Evolutionary conservation across 2,329 filamentous ascomycete genomes (phyloP), one percentile per base, ranked within the genome.

Genomic region (Ophiostoma novo-ulmi): DNA sequence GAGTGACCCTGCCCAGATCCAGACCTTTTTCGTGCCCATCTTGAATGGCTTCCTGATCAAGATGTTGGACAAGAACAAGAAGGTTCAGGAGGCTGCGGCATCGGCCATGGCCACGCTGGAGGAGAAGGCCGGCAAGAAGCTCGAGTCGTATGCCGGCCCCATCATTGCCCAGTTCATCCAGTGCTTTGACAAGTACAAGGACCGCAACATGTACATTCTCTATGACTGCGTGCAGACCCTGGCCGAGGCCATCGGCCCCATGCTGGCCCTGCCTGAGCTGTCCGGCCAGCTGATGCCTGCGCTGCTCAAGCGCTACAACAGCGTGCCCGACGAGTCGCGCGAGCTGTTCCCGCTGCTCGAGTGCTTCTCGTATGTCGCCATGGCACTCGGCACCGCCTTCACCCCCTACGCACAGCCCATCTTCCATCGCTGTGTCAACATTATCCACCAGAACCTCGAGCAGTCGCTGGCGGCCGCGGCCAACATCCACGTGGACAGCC

Each of bases 151-250:
- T 81, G 94, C 92, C 76, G 86, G 90, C 38, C 92, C 94, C 36
- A 98, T 99, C 76, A 88, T 98, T 69, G 90, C 89, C 73, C 95
- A 98, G 78, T 98, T 94, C 77, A 93, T 97, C 69, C 85, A 87
- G 72, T 99, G 95, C 80, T 99, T 99, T 80, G 87, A 85, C 69
- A 93, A 91, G 80, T 99, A 98, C 87, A 98, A 99, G 85, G 94
- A 98, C 80, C 90, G 93, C 77, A 99, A 99, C 82, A 97, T 98
- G 88, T 97, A 96, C 82, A 96, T 98, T 70, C 87, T 99, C 44
- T 99, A 99, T 82, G 95, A 99, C 81, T 98, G 95, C 79, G 92
- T 99, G 44, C 95, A 99, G 81, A 99, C 95, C 0, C 84, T 99
- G 71, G 95, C 95, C 3, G 95, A 99, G 79, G 91, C 93, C 77